Conservation (phyloP, 345 rosid genomes). For the Trapa bicornis region DNA sequence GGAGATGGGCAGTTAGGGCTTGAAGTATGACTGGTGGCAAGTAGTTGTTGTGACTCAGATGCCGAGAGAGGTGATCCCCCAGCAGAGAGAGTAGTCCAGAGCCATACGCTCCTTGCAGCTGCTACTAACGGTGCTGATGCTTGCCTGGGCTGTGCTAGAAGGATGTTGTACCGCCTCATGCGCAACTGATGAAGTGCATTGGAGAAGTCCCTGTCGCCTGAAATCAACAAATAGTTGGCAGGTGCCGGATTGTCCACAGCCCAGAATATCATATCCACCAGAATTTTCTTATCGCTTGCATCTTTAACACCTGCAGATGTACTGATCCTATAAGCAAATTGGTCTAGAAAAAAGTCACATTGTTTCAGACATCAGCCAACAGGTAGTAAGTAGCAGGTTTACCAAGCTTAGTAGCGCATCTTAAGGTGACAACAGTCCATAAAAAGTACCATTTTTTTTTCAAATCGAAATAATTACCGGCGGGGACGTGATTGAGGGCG, state of each 20-base stretch:
- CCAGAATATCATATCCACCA: slow-evolving; percentile 44
- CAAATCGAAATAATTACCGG: slow-evolving; percentile 11
- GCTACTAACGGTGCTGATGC: slow-evolving; percentile 34
- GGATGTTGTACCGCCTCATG: slow-evolving; percentile 36
- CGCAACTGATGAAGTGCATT: slow-evolving; percentile 42
- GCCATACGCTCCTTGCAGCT: slow-evolving; percentile 38
- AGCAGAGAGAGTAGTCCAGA: slow-evolving; percentile 30
- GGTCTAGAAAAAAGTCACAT: too few species aligned
- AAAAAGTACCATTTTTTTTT: neutral
- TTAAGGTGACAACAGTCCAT: neutral
- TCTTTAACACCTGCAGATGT: slow-evolving; percentile 30
- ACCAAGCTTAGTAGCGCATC: neutral
- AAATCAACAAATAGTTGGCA: slow-evolving; percentile 33
- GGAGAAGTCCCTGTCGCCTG: slow-evolving; percentile 39
- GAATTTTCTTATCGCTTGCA: slow-evolving; percentile 41
- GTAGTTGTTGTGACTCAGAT: slow-evolving; percentile 13
- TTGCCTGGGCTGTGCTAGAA: slow-evolving; percentile 29
- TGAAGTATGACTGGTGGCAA: slow-evolving; percentile 4
- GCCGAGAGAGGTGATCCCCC: slow-evolving; percentile 30
- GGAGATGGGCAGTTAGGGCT: slow-evolving; percentile 8
- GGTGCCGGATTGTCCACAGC: slow-evolving; percentile 50
- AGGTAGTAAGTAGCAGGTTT: neutral
- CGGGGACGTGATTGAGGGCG: slow-evolving; percentile 35
- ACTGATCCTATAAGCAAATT: neutral
- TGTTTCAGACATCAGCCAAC: neutral